Conservation (phyloP, 805 yeast species). For the Metschnikowia colocasiae region DNA sequence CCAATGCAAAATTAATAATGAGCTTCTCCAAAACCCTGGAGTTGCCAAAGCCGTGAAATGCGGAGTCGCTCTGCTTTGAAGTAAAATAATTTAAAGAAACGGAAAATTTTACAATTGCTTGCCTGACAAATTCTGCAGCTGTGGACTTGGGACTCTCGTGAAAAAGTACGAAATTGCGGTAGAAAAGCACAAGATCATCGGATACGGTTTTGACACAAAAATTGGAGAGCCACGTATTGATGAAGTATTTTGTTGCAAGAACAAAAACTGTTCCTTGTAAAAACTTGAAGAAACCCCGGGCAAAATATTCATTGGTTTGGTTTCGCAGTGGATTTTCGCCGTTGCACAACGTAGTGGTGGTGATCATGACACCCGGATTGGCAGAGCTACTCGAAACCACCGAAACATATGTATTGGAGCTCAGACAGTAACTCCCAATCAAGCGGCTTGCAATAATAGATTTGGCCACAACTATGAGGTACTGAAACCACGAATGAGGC, state of each 20-base stretch:
- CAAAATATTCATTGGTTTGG: conserved; percentile 4
- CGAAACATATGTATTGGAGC: conserved; percentile 23
- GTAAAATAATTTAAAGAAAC: not conserved
- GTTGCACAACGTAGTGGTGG: conserved; percentile 16
- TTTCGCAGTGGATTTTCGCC: conserved; percentile 9
- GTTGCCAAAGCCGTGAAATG: not conserved
- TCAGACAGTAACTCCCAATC: conserved; percentile 26
- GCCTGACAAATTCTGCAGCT: not conserved
- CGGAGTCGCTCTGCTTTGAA: not conserved
- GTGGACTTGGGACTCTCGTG: not conserved
- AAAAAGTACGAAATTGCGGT: not conserved
- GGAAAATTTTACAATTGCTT: conserved; percentile 4
- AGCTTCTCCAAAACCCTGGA: not conserved
- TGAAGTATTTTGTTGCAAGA: conserved; percentile 20
- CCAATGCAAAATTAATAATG: not conserved
- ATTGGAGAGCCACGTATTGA: conserved; percentile 10
- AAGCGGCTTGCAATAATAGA: conserved; percentile 30
- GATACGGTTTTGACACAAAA: not conserved
- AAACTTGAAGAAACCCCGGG: conserved; percentile 19
- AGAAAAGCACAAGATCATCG: conserved; percentile 1
- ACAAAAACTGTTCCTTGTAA: conserved; percentile 20
- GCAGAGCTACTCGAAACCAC: conserved; percentile 15
- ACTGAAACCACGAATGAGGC: conserved; percentile 20
- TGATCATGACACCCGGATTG: conserved; percentile 9
- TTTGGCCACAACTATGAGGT: conserved; percentile 27